Conservation (phyloP, 2,329 filamentous ascomycete species). For the Diaporthe sp. region DNA sequence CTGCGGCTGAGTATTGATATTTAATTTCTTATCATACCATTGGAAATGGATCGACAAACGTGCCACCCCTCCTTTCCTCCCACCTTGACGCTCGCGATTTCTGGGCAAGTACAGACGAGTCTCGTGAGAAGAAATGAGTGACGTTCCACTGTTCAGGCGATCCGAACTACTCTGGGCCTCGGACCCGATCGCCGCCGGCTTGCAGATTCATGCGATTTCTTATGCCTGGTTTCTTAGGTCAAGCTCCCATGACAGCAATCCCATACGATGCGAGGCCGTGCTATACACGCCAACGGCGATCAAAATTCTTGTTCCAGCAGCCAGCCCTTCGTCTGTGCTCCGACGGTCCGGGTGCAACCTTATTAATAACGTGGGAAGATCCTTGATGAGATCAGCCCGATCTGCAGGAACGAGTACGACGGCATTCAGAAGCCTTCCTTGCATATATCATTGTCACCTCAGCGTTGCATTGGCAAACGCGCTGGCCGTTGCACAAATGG, state of each 20-base stretch:
- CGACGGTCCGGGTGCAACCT: constrained; percentile 5
- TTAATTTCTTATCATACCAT: not conserved
- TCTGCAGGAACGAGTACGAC: constrained; percentile 27
- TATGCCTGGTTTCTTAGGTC: not conserved
- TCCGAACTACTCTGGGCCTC: not conserved
- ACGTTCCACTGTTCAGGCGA: not conserved
- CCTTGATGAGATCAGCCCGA: constrained; percentile 12
- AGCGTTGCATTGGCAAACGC: constrained; percentile 1
- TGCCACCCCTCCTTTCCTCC: not conserved
- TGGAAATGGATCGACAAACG: not conserved
- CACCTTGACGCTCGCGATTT: not conserved
- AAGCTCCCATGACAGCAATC: not conserved
- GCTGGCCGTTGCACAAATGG: not conserved
- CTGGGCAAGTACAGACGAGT: not conserved
- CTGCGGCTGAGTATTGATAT: not conserved
- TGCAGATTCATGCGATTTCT: constrained; percentile 16
- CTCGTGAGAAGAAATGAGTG: not conserved
- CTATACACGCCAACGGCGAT: not conserved
- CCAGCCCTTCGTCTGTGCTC: not conserved
- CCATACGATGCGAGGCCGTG: not conserved
- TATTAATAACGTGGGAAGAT: not conserved
- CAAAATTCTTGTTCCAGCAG: not conserved
- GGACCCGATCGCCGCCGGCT: constrained; percentile 14
- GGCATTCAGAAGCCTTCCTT: not conserved
- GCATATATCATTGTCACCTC: not conserved